phyloP scores from a whole-genome alignment of 108 stramenopile species.

The Cyclostephanos tholiformis region DNA sequence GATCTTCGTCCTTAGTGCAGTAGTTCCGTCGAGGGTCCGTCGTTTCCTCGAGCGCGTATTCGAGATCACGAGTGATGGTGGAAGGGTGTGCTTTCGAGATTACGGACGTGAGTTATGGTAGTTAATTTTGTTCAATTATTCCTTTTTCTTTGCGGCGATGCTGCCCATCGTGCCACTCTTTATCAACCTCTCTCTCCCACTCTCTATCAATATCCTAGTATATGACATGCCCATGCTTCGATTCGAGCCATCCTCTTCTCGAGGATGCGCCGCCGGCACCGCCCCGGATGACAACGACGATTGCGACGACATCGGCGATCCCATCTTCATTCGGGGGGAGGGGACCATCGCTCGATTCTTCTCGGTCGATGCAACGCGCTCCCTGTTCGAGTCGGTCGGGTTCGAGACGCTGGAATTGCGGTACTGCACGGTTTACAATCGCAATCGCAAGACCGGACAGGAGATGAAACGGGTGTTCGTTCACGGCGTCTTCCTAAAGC shows the following conservation, averaged over 20 bases:
- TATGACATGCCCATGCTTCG: slow-evolving; percentile 54
- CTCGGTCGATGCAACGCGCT: slow-evolving; percentile 15
- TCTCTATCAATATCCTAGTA: neutral
- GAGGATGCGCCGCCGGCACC: neutral
- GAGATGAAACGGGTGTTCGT: slow-evolving; percentile 44
- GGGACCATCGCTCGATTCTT: slow-evolving; percentile 48
- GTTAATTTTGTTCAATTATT: neutral
- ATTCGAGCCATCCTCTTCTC: slow-evolving; percentile 22
- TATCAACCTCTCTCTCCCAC: neutral
- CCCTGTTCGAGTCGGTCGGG: slow-evolving; percentile 35
- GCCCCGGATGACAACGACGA: neutral
- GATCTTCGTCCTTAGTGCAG: slow-evolving; percentile 47
- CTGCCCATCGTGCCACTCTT: no score
- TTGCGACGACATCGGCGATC: neutral
- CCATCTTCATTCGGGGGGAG: slow-evolving; percentile 40
- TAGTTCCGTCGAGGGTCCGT: slow-evolving; percentile 21
- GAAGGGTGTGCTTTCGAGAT: slow-evolving; percentile 46
- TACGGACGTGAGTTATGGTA: slow-evolving; percentile 22
- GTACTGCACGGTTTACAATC: slow-evolving; percentile 49
- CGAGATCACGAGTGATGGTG: slow-evolving; percentile 17
- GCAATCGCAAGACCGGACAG: slow-evolving; percentile 46
- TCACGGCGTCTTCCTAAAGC: slow-evolving; percentile 41
- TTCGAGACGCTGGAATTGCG: slow-evolving; percentile 34
- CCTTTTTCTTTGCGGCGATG: neutral
- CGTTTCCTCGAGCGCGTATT: slow-evolving; percentile 29